Percentiles rank a stretch among this genome's conserved stretches.
phyloP scores from a whole-genome alignment of 208 protist genomes.

The Crithidia fasciculata region DNA sequence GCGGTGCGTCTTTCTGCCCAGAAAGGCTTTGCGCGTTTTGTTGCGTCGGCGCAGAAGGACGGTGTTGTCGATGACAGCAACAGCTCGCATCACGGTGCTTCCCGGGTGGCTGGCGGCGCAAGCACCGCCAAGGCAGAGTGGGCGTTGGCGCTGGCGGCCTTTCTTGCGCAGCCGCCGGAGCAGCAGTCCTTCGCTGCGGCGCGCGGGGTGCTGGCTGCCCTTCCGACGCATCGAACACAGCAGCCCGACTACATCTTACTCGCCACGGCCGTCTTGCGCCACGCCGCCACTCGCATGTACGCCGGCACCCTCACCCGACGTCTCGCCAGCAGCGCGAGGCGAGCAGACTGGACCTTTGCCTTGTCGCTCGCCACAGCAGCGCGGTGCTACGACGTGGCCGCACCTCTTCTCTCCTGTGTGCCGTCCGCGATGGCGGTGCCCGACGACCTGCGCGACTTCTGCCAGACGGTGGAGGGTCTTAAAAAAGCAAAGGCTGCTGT shows the following conservation, averaged over 20 bases:
- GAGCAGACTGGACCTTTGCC: slow-evolving; percentile 28
- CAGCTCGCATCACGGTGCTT: neutral
- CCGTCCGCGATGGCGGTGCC: slow-evolving; percentile 2
- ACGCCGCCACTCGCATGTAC: slow-evolving; percentile 57
- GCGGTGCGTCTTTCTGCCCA: slow-evolving; percentile 61
- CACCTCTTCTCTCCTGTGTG: slow-evolving; percentile 13
- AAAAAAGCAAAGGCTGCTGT: neutral
- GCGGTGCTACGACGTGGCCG: slow-evolving; percentile 42
- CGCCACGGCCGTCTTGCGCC: slow-evolving; percentile 31
- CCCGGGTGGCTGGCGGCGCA: neutral
- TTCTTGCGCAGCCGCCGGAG: slow-evolving; percentile 28
- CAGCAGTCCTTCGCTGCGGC: slow-evolving; percentile 47
- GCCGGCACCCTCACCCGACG: slow-evolving; percentile 51
- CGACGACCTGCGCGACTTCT: slow-evolving; percentile 13
- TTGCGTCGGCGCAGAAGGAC: neutral
- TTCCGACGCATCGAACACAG: slow-evolving; percentile 28
- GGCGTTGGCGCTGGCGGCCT: slow-evolving; percentile 13
- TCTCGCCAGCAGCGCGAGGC: slow-evolving; percentile 9
- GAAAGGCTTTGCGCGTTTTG: slow-evolving; percentile 34
- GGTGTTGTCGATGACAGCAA: neutral
- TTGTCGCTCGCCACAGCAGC: slow-evolving; percentile 37
- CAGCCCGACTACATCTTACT: slow-evolving; percentile 37
- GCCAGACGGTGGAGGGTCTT: neutral
- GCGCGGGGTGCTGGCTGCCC: slow-evolving; percentile 34
- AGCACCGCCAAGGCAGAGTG: slow-evolving; percentile 3